A percentile compares a stretch with the other conserved stretches of the same genome.
These are phyloP conservation scores for Populus simonii DNA, from an alignment of 345 rosid genomes.

Conservation along the genomic window DNA sequence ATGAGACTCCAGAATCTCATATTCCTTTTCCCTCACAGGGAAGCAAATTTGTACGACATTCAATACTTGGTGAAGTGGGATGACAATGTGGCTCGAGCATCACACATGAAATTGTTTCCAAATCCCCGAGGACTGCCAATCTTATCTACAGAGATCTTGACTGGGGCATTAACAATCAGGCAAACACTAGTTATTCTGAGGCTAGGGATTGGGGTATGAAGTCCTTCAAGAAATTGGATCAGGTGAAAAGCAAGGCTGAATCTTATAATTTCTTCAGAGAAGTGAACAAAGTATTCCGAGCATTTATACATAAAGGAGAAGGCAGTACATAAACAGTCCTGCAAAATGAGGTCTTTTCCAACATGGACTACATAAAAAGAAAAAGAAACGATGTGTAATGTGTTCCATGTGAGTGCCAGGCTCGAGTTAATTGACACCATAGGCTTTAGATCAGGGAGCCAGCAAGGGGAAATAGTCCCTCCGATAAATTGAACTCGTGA, in stretches of 20 bases:
- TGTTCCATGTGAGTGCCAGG: background rate
- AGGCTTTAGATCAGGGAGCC: background rate
- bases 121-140: no score
- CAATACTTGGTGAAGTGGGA: no score
- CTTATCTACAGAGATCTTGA: conserved; percentile 8
- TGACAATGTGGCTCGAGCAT: no score
- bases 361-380: no score
- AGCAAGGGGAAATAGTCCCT: background rate
- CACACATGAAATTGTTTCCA: no score
- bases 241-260: conserved; percentile 17
- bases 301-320: background rate
- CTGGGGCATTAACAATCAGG: conserved; percentile 13
- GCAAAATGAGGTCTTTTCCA: background rate
- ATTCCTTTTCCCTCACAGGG: no score
- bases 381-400: no score
- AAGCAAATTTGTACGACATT: no score
- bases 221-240: conserved; percentile 22
- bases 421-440: background rate
- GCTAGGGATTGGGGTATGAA: conserved; percentile 21
- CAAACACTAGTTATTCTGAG: conserved; percentile 5
- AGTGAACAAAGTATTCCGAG: conserved; percentile 20
- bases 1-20: background rate
- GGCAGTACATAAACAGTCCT: background rate
- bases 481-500: background rate
- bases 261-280: conserved; percentile 17